Evolutionary conservation across 441 rosid species (phyloP).

Genomic region (Arabidopsis hybrid): DNA sequence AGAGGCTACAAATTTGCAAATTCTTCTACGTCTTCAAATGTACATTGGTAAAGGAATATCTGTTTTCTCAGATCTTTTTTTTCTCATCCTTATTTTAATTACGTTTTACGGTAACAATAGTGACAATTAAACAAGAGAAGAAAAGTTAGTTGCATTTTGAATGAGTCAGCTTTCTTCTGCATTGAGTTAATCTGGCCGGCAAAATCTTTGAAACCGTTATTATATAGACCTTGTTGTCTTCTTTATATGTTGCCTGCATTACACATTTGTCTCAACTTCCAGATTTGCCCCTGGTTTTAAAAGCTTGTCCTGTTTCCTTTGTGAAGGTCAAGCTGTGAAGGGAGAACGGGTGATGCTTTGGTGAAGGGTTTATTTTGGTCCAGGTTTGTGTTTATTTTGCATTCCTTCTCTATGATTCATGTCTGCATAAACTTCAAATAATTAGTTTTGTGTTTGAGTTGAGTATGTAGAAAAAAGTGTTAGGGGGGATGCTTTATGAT

Average conservation of each 20-base stretch:
- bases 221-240: slow-evolving; percentile 38
- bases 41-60: slow-evolving; percentile 27
- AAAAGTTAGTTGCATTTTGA: slow-evolving; percentile 29
- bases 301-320: slow-evolving; percentile 33
- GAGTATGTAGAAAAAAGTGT: not conserved
- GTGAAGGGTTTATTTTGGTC: slow-evolving; percentile 29
- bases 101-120: not conserved
- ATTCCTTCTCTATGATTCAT: slow-evolving; percentile 13
- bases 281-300: slow-evolving; percentile 20
- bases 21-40: slow-evolving; percentile 32
- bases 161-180: slow-evolving; percentile 24
- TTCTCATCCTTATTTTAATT: not conserved
- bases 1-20: slow-evolving; percentile 4
- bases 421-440: not conserved
- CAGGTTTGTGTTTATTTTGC: slow-evolving; percentile 27
- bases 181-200: slow-evolving; percentile 39
- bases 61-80: not conserved
- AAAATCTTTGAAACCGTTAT: slow-evolving; percentile 34
- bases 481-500: not conserved
- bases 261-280: slow-evolving; percentile 19
- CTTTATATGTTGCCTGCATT: slow-evolving; percentile 31
- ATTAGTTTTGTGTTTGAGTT: not conserved
- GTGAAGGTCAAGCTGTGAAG: slow-evolving; percentile 39
- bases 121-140: not conserved
- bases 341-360: slow-evolving; percentile 38